These are phyloP conservation scores for Wickerhamomyces sp. DNA, from an alignment of 1,139 yeast genomes.

Conservation along the genomic window DNA sequence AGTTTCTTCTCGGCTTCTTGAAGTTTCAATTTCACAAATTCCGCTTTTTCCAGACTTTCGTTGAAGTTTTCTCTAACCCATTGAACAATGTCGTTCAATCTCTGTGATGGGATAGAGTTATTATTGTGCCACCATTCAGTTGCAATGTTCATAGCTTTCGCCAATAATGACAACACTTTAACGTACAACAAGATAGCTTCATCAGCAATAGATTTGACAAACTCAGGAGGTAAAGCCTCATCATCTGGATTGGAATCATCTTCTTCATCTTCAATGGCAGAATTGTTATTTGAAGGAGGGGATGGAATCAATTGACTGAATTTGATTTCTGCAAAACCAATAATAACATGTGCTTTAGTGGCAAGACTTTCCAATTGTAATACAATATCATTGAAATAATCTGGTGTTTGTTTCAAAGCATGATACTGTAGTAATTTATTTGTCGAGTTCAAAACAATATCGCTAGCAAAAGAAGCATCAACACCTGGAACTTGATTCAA, in stretches of 20 bases:
- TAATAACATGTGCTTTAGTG: constrained; percentile 86
- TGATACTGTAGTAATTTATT: constrained; percentile 20
- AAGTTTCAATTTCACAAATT: constrained; percentile 46
- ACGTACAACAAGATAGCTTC: constrained; percentile 85
- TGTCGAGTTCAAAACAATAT: constrained; percentile 24
- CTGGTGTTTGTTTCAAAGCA: constrained; percentile 28
- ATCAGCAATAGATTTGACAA: constrained; percentile 59
- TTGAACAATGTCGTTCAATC: constrained; percentile 78
- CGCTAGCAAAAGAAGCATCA: constrained; percentile 23
- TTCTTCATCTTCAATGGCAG: constrained; percentile 27
- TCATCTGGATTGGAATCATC: constrained; percentile 38
- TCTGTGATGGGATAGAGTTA: constrained; percentile 32
- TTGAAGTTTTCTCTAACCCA: constrained; percentile 90
- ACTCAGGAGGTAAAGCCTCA: constrained; percentile 54
- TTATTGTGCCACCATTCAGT: constrained; percentile 81
- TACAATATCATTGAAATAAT: constrained; percentile 32
- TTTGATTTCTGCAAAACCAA: constrained; percentile 86
- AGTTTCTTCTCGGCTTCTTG: constrained; percentile 42
- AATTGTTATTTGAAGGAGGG: constrained; percentile 50
- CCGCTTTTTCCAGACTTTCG: constrained; percentile 86
- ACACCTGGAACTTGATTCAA: constrained; percentile 5
- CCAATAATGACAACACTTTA: constrained; percentile 74
- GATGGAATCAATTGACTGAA: constrained; percentile 77
- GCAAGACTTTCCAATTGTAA: constrained; percentile 67
- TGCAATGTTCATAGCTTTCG: constrained; percentile 81